Evolutionary conservation across 176 grass and related monocot species (phyloP), one percentile per base, ranked within the genome.

Genomic region (Carex scoparia): DNA sequence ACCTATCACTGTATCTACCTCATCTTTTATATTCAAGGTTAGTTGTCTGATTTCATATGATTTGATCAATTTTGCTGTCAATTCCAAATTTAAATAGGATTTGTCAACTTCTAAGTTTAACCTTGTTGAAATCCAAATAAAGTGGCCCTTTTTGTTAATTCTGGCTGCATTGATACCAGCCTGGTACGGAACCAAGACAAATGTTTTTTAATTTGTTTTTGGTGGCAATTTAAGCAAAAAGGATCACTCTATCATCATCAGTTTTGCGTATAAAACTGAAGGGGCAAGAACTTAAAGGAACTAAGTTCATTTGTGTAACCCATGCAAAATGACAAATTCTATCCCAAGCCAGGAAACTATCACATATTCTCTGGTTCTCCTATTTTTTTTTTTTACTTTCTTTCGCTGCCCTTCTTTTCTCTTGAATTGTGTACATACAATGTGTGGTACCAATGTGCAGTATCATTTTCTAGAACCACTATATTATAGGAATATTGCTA

Each of bases 1-100:
- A 90, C 95, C 95, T 87, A 86, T 98, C 11, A 93, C 85, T 81
- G 89, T 91, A 81, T 87, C 95, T 8, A 93, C 95, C 88, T 94
- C 95, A 76, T 93, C 89, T 51, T 98, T 94, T 84, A 98, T 98
- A 82, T 98, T 98, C 78, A 98, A 98, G 95, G 95, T 93, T 23
- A 79, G 88, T 80, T 69, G 61, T 44, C 64, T 60, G 31, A 85
- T 79, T 51, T 32, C 73, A 27, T 70, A 6, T 37, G 32, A 38
- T 70, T n/a, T 70, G 67, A 42, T 42, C 67, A 70, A 18, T 70
- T 70, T 32, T 70, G 0, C 6, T 69, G 11, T 76, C 11, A 77
- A 55, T 27, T 31, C 56, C 18, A 32, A 32, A 27, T 72, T 18
- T 77, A 55, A 77, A 55, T 30, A 9, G 46, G 10, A 53, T 30